phyloP scores from a whole-genome alignment of 1,284 basidiomycete species.

The Sporisorium exsertum region DNA sequence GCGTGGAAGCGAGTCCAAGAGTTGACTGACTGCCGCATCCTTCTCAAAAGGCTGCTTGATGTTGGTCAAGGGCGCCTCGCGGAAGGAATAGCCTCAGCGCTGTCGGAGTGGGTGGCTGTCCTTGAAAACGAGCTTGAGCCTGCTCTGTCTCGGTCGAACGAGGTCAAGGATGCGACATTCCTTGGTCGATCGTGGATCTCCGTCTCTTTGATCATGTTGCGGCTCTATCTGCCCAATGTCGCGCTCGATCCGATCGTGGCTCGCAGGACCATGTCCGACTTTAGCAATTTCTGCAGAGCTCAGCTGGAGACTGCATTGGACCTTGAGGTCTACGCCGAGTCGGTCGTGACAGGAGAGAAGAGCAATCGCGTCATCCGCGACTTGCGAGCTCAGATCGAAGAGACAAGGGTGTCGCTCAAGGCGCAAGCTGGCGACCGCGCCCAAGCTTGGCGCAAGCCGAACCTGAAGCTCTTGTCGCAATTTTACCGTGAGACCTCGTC shows the following conservation, averaged over 20 bases:
- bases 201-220: conserved; percentile 75
- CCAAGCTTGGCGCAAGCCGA: conserved; percentile 64
- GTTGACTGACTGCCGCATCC: conserved; percentile 7
- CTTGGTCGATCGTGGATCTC: conserved; percentile 78
- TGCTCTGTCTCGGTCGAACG: neutral
- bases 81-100: conserved; percentile 15
- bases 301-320: conserved; percentile 74
- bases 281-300: conserved; percentile 70
- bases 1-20: conserved; percentile 10
- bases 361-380: conserved; percentile 72
- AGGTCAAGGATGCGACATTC: neutral
- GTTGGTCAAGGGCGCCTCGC: conserved; percentile 9
- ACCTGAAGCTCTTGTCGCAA: conserved; percentile 76
- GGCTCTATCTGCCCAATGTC: conserved; percentile 84
- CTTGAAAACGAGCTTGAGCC: conserved; percentile 16
- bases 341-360: conserved; percentile 75
- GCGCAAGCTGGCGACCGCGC: conserved; percentile 15
- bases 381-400: conserved; percentile 51
- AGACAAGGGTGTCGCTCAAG: conserved; percentile 21
- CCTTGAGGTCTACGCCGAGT: conserved; percentile 76
- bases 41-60: conserved; percentile 17
- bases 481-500: conserved; percentile 82
- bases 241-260: conserved; percentile 88
- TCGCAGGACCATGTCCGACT: conserved; percentile 74
- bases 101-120: conserved; percentile 24